phyloP scores from a whole-genome alignment of 257 asterid species.

The Anisodus tanguticus region DNA sequence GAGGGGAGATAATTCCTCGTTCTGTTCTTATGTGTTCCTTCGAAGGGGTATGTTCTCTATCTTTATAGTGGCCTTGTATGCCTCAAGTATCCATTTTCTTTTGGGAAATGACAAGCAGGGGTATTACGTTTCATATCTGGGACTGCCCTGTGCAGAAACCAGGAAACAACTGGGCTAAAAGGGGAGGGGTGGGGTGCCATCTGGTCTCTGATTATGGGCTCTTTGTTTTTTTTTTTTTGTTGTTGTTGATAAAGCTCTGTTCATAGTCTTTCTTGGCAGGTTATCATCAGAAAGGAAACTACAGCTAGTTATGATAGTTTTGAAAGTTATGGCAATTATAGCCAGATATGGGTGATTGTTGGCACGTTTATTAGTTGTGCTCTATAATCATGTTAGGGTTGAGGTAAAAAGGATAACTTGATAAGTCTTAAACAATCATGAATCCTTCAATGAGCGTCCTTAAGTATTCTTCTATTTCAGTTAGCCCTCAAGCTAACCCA shows the following conservation, averaged over 20 bases:
- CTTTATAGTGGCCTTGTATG: slow-evolving; percentile 26
- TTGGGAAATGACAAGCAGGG: slow-evolving; percentile 20
- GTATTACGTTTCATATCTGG: background rate
- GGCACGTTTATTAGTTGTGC: background rate
- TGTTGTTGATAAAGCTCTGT: background rate
- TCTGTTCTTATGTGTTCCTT: slow-evolving; percentile 92
- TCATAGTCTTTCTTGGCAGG: background rate
- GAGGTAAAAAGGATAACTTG: background rate
- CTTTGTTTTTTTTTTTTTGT: background rate
- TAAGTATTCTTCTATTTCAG: background rate
- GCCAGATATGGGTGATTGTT: background rate
- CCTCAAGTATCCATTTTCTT: background rate
- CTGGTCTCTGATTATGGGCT: background rate
- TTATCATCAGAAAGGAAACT: background rate
- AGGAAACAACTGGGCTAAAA: slow-evolving; percentile 8
- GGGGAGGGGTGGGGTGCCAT: background rate
- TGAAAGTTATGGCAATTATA: background rate
- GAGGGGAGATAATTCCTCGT: slow-evolving; percentile 99
- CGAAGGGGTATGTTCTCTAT: slow-evolving; percentile 78
- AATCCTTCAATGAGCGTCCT: background rate
- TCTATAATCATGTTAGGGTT: slow-evolving; percentile 8
- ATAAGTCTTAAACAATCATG: background rate
- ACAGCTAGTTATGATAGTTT: background rate
- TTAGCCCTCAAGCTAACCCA: background rate
- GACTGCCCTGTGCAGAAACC: slow-evolving; percentile 1